Evolutionary conservation across 495 filamentous ascomycete genomes (phyloP), one percentile per base, ranked within the genome.

Genomic region (Evernia prunastri): DNA sequence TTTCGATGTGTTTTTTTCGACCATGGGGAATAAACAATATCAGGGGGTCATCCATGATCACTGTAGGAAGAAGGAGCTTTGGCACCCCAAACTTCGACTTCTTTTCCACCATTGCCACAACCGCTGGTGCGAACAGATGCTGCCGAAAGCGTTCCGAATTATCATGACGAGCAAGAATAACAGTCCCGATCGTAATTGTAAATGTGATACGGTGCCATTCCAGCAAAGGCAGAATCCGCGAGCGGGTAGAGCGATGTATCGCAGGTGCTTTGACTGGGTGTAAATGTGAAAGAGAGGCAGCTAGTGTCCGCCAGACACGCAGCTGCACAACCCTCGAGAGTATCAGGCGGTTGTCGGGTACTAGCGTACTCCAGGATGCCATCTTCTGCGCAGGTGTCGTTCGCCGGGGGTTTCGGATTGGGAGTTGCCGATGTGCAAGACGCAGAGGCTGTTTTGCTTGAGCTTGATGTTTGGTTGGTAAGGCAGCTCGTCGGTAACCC

Each of bases 391-490:
- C 51, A 54, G 10, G 51, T 54, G 5, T 20, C 51, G 11, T 54
- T 54, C 33, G 51, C 17, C 6, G 51, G 51, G 12, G 51, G 51
- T 1, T 33, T n/a, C 4, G 51, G 51, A 17, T 54, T 54, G 6
- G 51, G 51, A 25, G n/a, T 54, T 11, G 51, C 51, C 23, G 51
- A 54, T 54, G 58, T 47, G 35, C 58, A 45, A 13, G 20, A 42
- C 45, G 51, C 10, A 9, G 51, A 20, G 2, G 29, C 20, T 9
- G 51, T 9, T 20, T 5, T 5, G 27, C 5, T 54, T 2, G 51
- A 54, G 17, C 11, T 54, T 6, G 51, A 54, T 33, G 27, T 20
- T 54, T 3, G n/a, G 15, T 2, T 33, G 51, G 51, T 9, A 20
- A 5, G 6, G 51, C 51, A 54, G 29, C 27, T 20, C 18, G 3